Conservation (phyloP, 345 rosid species). For the Syzygium oleosum region DNA sequence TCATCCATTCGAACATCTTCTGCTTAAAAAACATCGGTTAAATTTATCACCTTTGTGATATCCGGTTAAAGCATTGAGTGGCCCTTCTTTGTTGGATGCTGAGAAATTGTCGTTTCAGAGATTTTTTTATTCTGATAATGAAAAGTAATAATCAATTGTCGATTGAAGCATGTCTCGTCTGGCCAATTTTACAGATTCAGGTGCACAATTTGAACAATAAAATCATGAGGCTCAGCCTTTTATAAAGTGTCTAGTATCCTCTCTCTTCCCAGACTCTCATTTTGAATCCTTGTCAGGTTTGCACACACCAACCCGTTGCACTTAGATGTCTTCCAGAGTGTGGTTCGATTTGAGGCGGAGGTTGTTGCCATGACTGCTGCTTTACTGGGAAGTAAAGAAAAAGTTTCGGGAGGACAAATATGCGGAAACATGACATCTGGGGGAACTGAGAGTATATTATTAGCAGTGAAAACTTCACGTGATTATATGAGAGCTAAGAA, state of each 20-base stretch:
- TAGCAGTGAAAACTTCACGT: conserved; percentile 90
- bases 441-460: conserved; percentile 91
- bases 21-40: not conserved
- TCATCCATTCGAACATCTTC: not conserved
- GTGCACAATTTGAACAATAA: not conserved
- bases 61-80: not conserved
- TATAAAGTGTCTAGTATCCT: not conserved
- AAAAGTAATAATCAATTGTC: not conserved
- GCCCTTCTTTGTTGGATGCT: not conserved
- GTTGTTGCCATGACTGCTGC: conserved; percentile 96
- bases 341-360: conserved; percentile 86
- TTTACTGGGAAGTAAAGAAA: conserved; percentile 63
- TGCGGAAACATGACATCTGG: conserved; percentile 99
- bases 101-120: not conserved
- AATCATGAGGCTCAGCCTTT: not conserved
- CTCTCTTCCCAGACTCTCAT: not conserved
- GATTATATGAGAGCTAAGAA: conserved; percentile 85
- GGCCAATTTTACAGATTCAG: not conserved
- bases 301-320: conserved; percentile 95
- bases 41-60: not conserved
- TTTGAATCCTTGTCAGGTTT: conserved; percentile 53
- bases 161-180: not conserved
- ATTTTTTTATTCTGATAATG: not conserved
- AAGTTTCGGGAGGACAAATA: conserved; percentile 68
- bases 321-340: conserved; percentile 77